Percentiles rank a stretch among this genome's conserved stretches.
These are phyloP conservation scores for Straminergon stramineum DNA, from an alignment of 225 moss, liverwort and hornwort species.

Conservation along the genomic window DNA sequence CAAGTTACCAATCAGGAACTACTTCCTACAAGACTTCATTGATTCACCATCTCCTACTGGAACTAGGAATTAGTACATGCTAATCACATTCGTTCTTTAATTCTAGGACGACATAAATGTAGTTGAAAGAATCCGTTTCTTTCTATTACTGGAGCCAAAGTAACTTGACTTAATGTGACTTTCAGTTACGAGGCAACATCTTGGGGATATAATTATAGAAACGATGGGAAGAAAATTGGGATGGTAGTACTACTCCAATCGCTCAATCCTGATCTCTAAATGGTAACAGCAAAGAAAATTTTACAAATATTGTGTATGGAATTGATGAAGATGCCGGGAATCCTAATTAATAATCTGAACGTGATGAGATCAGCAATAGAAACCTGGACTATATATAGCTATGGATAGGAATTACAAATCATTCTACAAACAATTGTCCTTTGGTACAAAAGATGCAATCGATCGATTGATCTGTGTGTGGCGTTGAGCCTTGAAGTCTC, in stretches of 20 bases:
- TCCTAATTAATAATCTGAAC: background rate
- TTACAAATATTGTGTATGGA: background rate
- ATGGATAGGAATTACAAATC: background rate
- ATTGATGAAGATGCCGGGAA: background rate
- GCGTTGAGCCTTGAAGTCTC: background rate
- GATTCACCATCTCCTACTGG: background rate
- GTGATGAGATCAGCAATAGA: background rate
- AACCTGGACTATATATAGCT: background rate
- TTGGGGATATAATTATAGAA: no score
- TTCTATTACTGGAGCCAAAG: background rate
- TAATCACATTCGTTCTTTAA: background rate
- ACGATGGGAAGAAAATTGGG: no score
- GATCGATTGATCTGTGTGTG: background rate
- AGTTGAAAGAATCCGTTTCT: background rate
- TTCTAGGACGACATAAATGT: background rate
- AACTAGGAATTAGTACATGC: no score
- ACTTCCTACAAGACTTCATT: background rate
- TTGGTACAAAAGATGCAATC: no score
- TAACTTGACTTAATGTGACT: background rate
- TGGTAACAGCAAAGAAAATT: background rate
- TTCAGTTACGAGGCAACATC: background rate
- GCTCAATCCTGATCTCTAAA: no score
- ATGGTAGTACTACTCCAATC: no score
- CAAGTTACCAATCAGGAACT: background rate
- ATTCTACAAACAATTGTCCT: background rate